Evolutionary conservation across 371 early-diverging fungal species (phyloP).

Genomic region (Syncephalastrum racemosum): DNA sequence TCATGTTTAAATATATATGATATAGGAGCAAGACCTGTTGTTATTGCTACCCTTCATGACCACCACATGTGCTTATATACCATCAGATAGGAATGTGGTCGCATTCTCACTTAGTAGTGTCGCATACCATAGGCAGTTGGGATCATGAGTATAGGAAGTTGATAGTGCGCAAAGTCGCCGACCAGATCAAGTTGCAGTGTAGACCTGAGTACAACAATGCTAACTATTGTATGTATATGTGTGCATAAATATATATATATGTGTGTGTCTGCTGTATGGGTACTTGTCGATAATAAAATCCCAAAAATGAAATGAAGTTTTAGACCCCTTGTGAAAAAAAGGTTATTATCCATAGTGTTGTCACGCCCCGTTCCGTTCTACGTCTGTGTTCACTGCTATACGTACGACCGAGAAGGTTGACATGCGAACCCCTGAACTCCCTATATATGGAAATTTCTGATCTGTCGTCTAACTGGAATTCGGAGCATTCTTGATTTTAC

Average conservation of each 20-base stretch:
- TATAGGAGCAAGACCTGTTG: too few relatives aligned
- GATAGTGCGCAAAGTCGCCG: not conserved
- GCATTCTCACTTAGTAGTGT: not conserved
- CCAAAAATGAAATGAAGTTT: too few relatives aligned
- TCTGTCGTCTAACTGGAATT: too few relatives aligned
- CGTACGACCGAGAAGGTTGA: not conserved
- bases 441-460: too few relatives aligned
- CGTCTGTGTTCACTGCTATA: constrained; percentile 1
- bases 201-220: too few relatives aligned
- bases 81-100: constrained; percentile 1
- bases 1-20: not conserved
- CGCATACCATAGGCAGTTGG: constrained; percentile 4
- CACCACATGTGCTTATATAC: not conserved
- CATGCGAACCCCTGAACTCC: not conserved
- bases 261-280: too few relatives aligned
- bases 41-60: not conserved
- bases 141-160: not conserved
- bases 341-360: not conserved
- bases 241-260: too few relatives aligned
- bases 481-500: constrained; percentile 2
- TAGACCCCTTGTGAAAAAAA: too few relatives aligned
- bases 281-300: too few relatives aligned
- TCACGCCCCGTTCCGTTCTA: not conserved
- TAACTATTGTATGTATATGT: too few relatives aligned
- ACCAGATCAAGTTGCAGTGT: too few relatives aligned